Evolutionary conservation across 2,329 filamentous ascomycete genomes (phyloP).

Genomic region (Fusarium secorum): DNA sequence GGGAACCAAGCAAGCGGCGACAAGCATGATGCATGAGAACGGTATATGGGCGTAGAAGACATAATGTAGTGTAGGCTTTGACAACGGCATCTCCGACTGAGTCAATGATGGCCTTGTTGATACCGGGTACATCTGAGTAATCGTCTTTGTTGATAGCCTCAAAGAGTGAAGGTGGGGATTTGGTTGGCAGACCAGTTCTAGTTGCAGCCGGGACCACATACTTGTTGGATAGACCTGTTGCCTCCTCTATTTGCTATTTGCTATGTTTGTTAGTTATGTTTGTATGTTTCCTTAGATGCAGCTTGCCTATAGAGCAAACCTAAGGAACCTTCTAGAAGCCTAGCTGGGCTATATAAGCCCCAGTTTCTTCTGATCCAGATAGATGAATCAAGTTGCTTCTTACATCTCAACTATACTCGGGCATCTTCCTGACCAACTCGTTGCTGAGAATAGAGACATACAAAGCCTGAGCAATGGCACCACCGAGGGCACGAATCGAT

Average conservation of each 20-base stretch:
- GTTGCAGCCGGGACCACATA: conserved; percentile 48
- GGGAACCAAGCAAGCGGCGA: conserved; percentile 49
- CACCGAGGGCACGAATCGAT: conserved; percentile 54
- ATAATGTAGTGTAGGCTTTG: conserved; percentile 54
- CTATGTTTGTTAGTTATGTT: neutral
- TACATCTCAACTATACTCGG: conserved; percentile 26
- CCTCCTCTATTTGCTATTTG: neutral
- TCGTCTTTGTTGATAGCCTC: conserved; percentile 45
- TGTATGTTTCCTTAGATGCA: neutral
- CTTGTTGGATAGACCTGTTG: neutral
- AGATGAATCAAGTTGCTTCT: neutral
- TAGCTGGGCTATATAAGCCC: neutral
- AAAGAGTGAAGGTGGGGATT: conserved; percentile 46
- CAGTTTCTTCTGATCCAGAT: neutral
- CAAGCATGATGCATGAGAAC: conserved; percentile 51
- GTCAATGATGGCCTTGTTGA: conserved; percentile 45
- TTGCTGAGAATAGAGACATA: conserved; percentile 50
- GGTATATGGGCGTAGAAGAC: conserved; percentile 54
- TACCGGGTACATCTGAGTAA: conserved; percentile 45
- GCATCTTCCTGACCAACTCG: conserved; percentile 46
- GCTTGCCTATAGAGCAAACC: neutral
- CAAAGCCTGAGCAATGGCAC: conserved; percentile 48
- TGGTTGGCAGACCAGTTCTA: conserved; percentile 47
- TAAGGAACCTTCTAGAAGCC: neutral
- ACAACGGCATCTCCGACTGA: conserved; percentile 48